Conservation (phyloP, 495 filamentous ascomycete species). For the Xylaria flabelliformis region DNA sequence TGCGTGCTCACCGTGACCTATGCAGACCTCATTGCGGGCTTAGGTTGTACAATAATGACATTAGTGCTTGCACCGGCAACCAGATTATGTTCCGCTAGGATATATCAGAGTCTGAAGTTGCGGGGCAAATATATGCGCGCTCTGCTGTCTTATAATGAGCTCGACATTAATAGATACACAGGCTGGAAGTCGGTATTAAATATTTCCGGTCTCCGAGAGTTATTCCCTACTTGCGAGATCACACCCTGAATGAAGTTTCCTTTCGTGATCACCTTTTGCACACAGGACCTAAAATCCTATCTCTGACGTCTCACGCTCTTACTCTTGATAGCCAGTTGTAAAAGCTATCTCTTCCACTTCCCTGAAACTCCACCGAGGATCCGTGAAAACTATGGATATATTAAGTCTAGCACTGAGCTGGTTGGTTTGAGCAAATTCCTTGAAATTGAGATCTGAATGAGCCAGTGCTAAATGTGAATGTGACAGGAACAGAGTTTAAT, state of each 20-base stretch:
- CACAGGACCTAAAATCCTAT: background rate
- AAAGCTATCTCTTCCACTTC: too few species aligned
- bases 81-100: background rate
- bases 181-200: too few species aligned
- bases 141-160: too few species aligned
- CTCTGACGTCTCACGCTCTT: background rate
- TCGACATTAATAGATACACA: too few species aligned
- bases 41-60: background rate
- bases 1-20: background rate
- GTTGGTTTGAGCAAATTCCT: constrained; percentile 42
- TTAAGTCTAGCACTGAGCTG: too few species aligned
- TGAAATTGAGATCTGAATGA: constrained; percentile 36
- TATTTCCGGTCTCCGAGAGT: too few species aligned
- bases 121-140: too few species aligned
- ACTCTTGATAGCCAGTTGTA: constrained; percentile 25
- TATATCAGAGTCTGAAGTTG: too few species aligned
- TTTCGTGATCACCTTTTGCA: background rate
- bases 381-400: too few species aligned
- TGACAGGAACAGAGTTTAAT: constrained; percentile 9
- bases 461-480: constrained; percentile 35
- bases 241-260: background rate
- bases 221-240: background rate
- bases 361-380: too few species aligned
- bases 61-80: background rate
- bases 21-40: background rate